Conservation (phyloP, 352 stramenopile genomes). For the Aphanomyces euteiches region DNA sequence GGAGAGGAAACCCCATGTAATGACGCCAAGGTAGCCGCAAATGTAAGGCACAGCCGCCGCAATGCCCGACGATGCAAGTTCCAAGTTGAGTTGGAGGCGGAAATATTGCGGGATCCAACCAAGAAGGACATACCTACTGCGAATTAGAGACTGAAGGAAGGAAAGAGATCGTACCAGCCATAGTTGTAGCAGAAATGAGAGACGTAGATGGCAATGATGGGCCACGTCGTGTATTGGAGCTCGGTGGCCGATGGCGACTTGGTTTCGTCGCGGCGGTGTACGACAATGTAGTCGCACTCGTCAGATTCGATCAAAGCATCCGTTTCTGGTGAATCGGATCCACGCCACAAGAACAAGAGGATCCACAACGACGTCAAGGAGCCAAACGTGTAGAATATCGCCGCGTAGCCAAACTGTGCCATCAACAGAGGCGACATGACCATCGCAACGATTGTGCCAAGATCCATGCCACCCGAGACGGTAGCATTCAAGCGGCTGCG, state of each 20-base stretch:
- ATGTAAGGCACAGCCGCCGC: slow-evolving; percentile 70
- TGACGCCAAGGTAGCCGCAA: slow-evolving; percentile 67
- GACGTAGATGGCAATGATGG: slow-evolving; percentile 59
- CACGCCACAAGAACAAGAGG: slow-evolving; percentile 50
- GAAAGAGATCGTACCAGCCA: slow-evolving; percentile 60
- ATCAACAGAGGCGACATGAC: slow-evolving; percentile 71
- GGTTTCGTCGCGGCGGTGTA: slow-evolving; percentile 36
- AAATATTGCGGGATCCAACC: slow-evolving; percentile 88
- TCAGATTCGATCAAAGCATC: slow-evolving; percentile 56
- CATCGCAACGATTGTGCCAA: slow-evolving; percentile 77
- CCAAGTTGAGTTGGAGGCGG: slow-evolving; percentile 67
- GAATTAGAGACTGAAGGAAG: neutral
- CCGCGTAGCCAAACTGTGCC: slow-evolving; percentile 54
- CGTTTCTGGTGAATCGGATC: slow-evolving; percentile 59
- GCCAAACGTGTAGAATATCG: slow-evolving; percentile 75
- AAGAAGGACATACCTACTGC: slow-evolving; percentile 47
- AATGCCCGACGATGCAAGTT: slow-evolving; percentile 61
- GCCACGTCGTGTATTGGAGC: neutral
- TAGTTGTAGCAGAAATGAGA: slow-evolving; percentile 87
- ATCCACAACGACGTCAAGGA: slow-evolving; percentile 76
- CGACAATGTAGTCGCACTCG: slow-evolving; percentile 62
- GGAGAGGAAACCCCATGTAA: slow-evolving; percentile 65
- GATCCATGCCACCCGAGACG: slow-evolving; percentile 71
- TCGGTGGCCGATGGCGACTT: neutral
- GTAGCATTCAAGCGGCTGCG: slow-evolving; percentile 73